Evolutionary conservation across 352 stramenopile species (phyloP).

Genomic region (Phytopythium montanum): DNA sequence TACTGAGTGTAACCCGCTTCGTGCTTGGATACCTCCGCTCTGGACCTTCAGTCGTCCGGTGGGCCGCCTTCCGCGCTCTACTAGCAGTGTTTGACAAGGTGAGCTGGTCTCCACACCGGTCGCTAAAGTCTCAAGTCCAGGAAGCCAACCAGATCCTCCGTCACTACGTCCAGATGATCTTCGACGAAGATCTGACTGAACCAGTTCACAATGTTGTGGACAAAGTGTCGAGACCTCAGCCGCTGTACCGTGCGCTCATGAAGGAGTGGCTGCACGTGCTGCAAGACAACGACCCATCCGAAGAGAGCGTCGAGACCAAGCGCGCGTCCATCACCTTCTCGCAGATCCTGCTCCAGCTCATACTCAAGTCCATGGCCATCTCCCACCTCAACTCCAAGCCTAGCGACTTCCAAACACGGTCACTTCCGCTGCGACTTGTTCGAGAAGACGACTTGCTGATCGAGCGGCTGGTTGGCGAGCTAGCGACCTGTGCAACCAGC

Average conservation of each 20-base stretch:
- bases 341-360: constrained; percentile 53
- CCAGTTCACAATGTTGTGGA: neutral
- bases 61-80: constrained; percentile 51
- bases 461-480: constrained; percentile 37
- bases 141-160: constrained; percentile 46
- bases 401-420: constrained; percentile 1
- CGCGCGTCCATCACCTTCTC: constrained; percentile 44
- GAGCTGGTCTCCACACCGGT: constrained; percentile 37
- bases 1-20: constrained; percentile 42
- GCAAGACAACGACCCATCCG: constrained; percentile 27
- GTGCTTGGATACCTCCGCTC: constrained; percentile 51
- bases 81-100: constrained; percentile 58
- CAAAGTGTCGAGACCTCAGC: constrained; percentile 14
- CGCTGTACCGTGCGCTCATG: constrained; percentile 38
- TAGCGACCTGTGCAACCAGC: constrained; percentile 31
- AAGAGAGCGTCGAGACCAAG: constrained; percentile 44
- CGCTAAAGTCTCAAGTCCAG: constrained; percentile 19
- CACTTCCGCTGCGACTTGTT: constrained; percentile 12
- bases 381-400: neutral
- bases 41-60: constrained; percentile 32
- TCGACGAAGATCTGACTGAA: constrained; percentile 37
- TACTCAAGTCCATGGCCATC: constrained; percentile 67
- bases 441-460: constrained; percentile 38
- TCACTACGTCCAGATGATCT: constrained; percentile 50
- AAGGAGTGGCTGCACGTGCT: constrained; percentile 57